Base-by-base conservation (phyloP, 1,284 basidiomycete species). In the Clitocybe nebularis region DNA sequence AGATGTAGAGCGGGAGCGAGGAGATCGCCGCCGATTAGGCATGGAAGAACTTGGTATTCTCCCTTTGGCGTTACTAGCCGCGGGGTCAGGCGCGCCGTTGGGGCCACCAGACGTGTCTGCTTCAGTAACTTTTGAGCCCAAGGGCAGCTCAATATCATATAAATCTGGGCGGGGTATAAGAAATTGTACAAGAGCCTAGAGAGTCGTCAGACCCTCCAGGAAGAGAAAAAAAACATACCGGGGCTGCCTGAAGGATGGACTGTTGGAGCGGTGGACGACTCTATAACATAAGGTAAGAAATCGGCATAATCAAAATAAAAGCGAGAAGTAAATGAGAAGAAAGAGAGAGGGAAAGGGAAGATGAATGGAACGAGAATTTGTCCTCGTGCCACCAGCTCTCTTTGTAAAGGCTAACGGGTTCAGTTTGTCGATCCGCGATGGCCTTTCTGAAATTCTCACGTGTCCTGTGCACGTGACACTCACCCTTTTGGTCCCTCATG, bases 261-360 rank as follows among this genome's bases (percentile, higher is more conserved):
- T 38, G 45, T 36, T 28, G 37, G 47, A 30, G 43, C 35, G 19
- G 38, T 36, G 21, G 24, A 28, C 16, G 29, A 23, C 14, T 56
- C 59, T 64, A 61, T 35, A 53, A 39, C 44, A 52, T 49, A 49
- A 54, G 44, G 39, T 54, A 49, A 57, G 47, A 30, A 45, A 47
- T 32, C 20, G 44, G 33, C 54, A 57, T 57, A 38, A 23, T 7
- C 13, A 25, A 42, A 34, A 22, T 45, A 41, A 45, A 44, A 36
- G 41, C 37, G 33, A 44, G 28, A 28, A 41, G 29, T 22, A 36
- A 42, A 42, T 24, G 17, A 36, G 39, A 14, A 33, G 26, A 40
- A 25, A 19, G 21, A 17, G 10, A 36, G 17, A 17, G 2, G 19
- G 28, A 23, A 36, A 16, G 16, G 2, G 34, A 23, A 36, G 16